A percentile compares a stretch with the other conserved stretches of the same genome.
phyloP scores from a whole-genome alignment of 257 asterid genomes.

The Salvia rosmarinus region DNA sequence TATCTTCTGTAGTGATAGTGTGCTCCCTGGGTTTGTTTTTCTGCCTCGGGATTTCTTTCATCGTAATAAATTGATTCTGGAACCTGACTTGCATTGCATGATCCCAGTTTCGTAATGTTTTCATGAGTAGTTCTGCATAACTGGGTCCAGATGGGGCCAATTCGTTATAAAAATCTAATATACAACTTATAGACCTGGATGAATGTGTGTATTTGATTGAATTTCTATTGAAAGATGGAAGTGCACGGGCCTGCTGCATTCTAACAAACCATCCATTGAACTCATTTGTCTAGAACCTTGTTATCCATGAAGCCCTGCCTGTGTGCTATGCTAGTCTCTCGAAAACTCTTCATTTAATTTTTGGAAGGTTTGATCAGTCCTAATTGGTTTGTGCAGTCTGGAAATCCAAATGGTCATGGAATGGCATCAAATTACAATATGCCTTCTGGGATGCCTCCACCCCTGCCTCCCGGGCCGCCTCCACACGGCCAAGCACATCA shows the following conservation, averaged over 20 bases:
- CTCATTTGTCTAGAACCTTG: background rate
- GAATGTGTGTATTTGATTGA: background rate
- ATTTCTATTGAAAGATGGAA: background rate
- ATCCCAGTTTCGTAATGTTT: background rate
- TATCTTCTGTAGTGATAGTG: background rate
- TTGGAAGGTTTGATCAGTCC: background rate
- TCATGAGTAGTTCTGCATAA: background rate
- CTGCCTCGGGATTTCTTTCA: background rate
- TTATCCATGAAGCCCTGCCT: background rate
- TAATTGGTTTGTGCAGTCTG: constrained; percentile 51
- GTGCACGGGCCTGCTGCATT: background rate
- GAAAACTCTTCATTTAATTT: background rate
- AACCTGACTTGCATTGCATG: constrained; percentile 20
- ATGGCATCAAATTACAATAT: constrained; percentile 62
- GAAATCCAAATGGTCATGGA: constrained; percentile 73
- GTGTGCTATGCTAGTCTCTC: background rate
- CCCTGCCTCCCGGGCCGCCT: constrained; percentile 96
- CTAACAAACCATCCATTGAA: background rate
- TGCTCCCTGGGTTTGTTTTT: background rate
- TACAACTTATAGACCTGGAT: background rate
- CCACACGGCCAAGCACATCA: constrained; percentile 77
- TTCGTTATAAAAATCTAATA: background rate
- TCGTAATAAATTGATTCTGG: constrained; percentile 9
- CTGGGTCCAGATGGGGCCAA: background rate
- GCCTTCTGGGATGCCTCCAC: constrained; percentile 82